Percentiles rank a stretch among this genome's conserved stretches.
phyloP scores from a whole-genome alignment of 1,139 yeast genomes.

The Scheffersomyces cryptocercus region DNA sequence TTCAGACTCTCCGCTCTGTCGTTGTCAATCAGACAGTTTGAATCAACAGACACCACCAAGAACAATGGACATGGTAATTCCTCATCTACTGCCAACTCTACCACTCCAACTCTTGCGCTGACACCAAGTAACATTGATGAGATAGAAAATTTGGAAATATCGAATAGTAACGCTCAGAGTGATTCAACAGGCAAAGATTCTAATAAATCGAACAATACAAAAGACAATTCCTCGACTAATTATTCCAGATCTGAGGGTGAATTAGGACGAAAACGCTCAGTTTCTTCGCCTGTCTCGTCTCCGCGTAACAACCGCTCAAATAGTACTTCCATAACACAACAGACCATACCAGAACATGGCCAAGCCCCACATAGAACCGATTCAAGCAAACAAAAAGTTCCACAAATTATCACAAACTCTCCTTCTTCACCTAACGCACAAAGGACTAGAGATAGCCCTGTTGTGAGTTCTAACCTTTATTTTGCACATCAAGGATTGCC shows the following conservation, averaged over 20 bases:
- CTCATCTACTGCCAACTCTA: background rate
- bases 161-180: background rate
- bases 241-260: conserved; percentile 7
- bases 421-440: conserved; percentile 1
- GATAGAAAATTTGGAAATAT: background rate
- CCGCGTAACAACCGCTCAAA: conserved; percentile 6
- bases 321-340: conserved; percentile 2
- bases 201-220: background rate
- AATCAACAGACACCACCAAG: background rate
- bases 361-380: conserved; percentile 10
- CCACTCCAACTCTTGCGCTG: background rate
- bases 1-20: conserved; percentile 12
- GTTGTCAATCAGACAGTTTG: background rate
- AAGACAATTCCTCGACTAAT: background rate
- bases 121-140: background rate
- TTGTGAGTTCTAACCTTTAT: conserved; percentile 46
- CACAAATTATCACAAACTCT: conserved; percentile 8
- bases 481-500: conserved; percentile 60
- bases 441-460: conserved; percentile 21
- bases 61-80: background rate
- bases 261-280: conserved; percentile 25
- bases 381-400: conserved; percentile 9
- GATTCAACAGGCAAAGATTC: background rate
- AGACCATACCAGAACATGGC: conserved; percentile 4
- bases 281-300: conserved; percentile 21